phyloP scores from a whole-genome alignment of 257 asterid species.

The Agastache rugosa region DNA sequence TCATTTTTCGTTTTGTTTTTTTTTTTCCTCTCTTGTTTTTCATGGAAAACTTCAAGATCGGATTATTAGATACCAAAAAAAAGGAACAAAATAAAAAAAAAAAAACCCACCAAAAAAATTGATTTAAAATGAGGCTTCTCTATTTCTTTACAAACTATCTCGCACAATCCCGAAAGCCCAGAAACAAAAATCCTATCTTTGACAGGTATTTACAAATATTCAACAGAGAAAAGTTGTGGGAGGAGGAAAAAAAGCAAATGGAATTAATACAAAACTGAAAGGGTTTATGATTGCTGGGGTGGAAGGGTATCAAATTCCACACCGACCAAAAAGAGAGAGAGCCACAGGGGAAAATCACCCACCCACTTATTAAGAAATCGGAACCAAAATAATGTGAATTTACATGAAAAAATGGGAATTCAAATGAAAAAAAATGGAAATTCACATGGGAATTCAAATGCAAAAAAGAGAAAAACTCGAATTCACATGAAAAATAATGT shows the following conservation, averaged over 20 bases:
- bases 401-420: no score
- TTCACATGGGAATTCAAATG: no score
- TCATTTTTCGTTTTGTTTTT: no score
- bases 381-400: no score
- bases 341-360: slow-evolving; percentile 48
- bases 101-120: slow-evolving; percentile 32
- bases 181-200: slow-evolving; percentile 44
- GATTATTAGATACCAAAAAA: background rate
- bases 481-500: no score
- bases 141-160: background rate
- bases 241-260: slow-evolving; percentile 11
- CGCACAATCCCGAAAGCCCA: slow-evolving; percentile 24
- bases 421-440: no score
- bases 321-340: slow-evolving; percentile 62
- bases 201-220: slow-evolving; percentile 49
- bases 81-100: slow-evolving; percentile 31
- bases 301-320: slow-evolving; percentile 51
- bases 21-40: no score
- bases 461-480: no score
- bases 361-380: slow-evolving; percentile 56
- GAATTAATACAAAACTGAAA: slow-evolving; percentile 25
- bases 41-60: slow-evolving; percentile 28
- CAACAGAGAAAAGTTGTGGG: slow-evolving; percentile 19
- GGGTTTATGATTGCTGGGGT: slow-evolving; percentile 36
- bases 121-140: slow-evolving; percentile 27